Percentiles rank a stretch among this genome's conserved stretches.
Evolutionary conservation across 352 stramenopile genomes (phyloP).

Genomic region (Elongisporangium anandrum): DNA sequence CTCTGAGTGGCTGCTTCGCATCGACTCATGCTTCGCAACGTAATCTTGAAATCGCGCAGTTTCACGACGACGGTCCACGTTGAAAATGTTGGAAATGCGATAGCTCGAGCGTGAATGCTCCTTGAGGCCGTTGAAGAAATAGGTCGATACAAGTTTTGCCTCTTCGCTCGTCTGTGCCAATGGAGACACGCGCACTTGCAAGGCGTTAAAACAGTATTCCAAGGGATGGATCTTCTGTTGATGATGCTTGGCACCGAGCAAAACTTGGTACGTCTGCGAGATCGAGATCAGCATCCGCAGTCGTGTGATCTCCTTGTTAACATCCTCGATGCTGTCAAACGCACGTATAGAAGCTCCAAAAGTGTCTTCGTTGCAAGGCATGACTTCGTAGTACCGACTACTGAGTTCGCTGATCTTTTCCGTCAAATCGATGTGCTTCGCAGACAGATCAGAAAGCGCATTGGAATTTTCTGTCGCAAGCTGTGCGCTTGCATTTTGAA

Average conservation of each 20-base stretch:
- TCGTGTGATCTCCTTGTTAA: constrained; percentile 66
- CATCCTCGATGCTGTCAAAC: constrained; percentile 48
- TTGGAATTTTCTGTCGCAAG: constrained; percentile 37
- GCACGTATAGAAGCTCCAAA: constrained; percentile 52
- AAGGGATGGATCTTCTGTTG: constrained; percentile 41
- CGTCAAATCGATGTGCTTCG: constrained; percentile 40
- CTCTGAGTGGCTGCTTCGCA: constrained; percentile 37
- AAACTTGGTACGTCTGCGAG: constrained; percentile 73
- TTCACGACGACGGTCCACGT: constrained; percentile 59
- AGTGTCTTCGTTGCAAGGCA: constrained; percentile 66
- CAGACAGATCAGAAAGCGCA: constrained; percentile 39
- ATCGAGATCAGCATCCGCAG: constrained; percentile 63
- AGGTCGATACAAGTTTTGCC: constrained; percentile 41
- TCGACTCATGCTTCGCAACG: constrained; percentile 25
- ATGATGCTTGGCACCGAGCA: constrained; percentile 50
- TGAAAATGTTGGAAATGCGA: constrained; percentile 60
- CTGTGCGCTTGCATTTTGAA: constrained; percentile 37
- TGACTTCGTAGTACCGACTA: constrained; percentile 77
- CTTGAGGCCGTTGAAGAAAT: constrained; percentile 58
- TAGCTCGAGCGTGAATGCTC: constrained; percentile 21
- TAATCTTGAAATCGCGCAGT: constrained; percentile 41
- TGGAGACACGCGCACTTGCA: constrained; percentile 55
- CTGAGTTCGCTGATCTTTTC: constrained; percentile 69
- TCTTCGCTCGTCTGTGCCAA: constrained; percentile 26
- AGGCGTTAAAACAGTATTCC: constrained; percentile 75